Evolutionary conservation across 495 filamentous ascomycete species (phyloP).

Genomic region (Trichoderma orchidacearum): DNA sequence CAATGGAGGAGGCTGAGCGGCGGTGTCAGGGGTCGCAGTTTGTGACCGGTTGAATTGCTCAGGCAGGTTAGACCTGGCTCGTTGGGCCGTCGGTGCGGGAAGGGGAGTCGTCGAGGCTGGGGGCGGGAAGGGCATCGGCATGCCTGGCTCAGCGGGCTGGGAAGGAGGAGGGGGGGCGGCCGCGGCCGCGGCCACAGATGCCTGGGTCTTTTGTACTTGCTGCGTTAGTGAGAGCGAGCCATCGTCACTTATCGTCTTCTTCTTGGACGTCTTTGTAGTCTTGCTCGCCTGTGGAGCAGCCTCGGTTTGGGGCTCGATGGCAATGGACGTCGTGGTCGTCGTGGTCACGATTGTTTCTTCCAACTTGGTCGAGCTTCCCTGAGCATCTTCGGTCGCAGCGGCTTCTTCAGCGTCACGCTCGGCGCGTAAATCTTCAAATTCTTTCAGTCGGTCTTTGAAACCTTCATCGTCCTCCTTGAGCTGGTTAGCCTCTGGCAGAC

Average conservation of each 20-base stretch:
- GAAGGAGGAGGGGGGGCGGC: slow-evolving; percentile 38
- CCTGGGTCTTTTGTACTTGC: slow-evolving; percentile 70
- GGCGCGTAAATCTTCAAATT: slow-evolving; percentile 42
- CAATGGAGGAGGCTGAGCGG: slow-evolving; percentile 45
- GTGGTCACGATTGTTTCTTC: slow-evolving; percentile 3
- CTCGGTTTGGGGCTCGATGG: slow-evolving; percentile 3
- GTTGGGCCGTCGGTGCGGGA: slow-evolving; percentile 75
- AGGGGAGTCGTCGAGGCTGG: slow-evolving; percentile 50
- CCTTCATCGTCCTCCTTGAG: slow-evolving; percentile 36
- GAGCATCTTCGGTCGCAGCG: background rate
- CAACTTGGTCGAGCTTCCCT: background rate
- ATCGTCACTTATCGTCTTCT: slow-evolving; percentile 5
- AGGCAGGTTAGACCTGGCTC: slow-evolving; percentile 69
- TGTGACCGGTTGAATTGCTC: slow-evolving; percentile 65
- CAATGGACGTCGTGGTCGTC: slow-evolving; percentile 6
- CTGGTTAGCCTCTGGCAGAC: slow-evolving; percentile 26
- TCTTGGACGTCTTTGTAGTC: background rate
- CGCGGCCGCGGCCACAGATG: slow-evolving; percentile 26
- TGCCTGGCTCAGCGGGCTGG: slow-evolving; percentile 43
- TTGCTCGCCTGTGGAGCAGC: background rate
- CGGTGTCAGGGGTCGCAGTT: slow-evolving; percentile 53
- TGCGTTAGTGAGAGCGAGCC: slow-evolving; percentile 58
- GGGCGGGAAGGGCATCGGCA: slow-evolving; percentile 64
- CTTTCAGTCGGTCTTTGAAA: slow-evolving; percentile 35
- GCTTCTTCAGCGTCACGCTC: slow-evolving; percentile 38